Percentiles rank a stretch among this genome's conserved stretches.
Conservation (phyloP, 2,329 filamentous ascomycete species). For the Fusarium nanum region DNA sequence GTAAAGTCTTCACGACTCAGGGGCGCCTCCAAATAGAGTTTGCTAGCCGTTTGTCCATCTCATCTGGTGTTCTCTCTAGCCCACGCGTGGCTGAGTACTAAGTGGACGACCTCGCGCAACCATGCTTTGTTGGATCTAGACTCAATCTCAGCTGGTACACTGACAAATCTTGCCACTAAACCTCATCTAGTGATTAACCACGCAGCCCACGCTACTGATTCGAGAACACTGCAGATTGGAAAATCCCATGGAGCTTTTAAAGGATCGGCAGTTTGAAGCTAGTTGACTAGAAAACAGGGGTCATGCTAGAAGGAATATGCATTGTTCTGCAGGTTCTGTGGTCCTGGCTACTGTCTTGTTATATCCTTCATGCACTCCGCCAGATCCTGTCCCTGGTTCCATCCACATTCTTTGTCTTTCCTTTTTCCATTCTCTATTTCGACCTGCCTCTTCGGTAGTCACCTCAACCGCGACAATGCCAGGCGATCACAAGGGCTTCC, state of each 20-base stretch:
- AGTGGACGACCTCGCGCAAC: neutral
- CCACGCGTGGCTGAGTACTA: neutral
- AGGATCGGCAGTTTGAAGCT: slow-evolving; percentile 17
- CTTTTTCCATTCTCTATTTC: neutral
- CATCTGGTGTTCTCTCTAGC: neutral
- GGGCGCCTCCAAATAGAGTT: slow-evolving; percentile 1
- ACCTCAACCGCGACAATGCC: slow-evolving; percentile 30
- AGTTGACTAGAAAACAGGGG: slow-evolving; percentile 4
- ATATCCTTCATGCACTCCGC: slow-evolving; percentile 3
- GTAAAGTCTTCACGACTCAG: slow-evolving; percentile 2
- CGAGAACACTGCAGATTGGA: neutral
- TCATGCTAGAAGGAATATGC: neutral
- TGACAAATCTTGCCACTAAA: neutral
- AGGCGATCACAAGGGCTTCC: slow-evolving; percentile 29
- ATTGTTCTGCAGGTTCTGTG: slow-evolving; percentile 17
- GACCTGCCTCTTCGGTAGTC: neutral
- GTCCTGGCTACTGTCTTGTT: neutral
- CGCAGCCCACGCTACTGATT: neutral
- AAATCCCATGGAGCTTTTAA: neutral
- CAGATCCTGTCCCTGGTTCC: neutral
- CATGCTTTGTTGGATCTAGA: neutral
- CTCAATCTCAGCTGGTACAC: neutral
- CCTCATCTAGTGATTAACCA: neutral
- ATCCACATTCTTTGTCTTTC: slow-evolving; percentile 8
- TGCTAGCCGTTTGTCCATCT: slow-evolving; percentile 4